These are phyloP conservation scores for Flueggea neowawraea DNA, from an alignment of 441 rosid genomes.

Conservation along the genomic window DNA sequence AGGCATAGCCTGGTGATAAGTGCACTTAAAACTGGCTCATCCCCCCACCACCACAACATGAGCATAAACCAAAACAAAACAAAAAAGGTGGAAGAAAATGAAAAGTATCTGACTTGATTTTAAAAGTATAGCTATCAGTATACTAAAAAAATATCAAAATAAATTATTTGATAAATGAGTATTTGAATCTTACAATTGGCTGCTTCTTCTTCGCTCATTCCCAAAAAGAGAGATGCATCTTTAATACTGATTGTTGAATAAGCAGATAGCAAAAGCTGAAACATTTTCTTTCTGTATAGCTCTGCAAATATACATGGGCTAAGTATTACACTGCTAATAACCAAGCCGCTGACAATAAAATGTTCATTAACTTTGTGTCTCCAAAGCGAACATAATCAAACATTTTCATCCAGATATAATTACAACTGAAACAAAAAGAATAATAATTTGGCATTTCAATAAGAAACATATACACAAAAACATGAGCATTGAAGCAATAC, in stretches of 20 bases:
- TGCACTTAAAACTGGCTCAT: no score
- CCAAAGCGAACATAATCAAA: no score
- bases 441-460: not conserved
- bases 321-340: not conserved
- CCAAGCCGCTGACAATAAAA: no score
- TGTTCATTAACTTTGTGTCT: no score
- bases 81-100: not conserved
- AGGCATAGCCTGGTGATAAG: no score
- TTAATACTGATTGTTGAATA: conserved; percentile 73
- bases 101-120: not conserved
- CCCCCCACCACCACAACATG: no score
- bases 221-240: conserved; percentile 78
- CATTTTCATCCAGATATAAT: no score
- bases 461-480: not conserved
- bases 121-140: not conserved
- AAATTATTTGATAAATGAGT: not conserved
- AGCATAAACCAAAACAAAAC: no score
- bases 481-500: not conserved
- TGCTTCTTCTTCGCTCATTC: conserved; percentile 82
- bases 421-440: not conserved
- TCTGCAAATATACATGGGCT: conserved; percentile 39
- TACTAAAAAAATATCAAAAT: not conserved
- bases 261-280: conserved; percentile 74
- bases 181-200: conserved; percentile 55
- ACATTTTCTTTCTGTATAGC: conserved; percentile 78